A percentile compares a stretch with the other conserved stretches of the same genome.
phyloP scores from a whole-genome alignment of 441 rosid species.

The Gossypium trilobum region DNA sequence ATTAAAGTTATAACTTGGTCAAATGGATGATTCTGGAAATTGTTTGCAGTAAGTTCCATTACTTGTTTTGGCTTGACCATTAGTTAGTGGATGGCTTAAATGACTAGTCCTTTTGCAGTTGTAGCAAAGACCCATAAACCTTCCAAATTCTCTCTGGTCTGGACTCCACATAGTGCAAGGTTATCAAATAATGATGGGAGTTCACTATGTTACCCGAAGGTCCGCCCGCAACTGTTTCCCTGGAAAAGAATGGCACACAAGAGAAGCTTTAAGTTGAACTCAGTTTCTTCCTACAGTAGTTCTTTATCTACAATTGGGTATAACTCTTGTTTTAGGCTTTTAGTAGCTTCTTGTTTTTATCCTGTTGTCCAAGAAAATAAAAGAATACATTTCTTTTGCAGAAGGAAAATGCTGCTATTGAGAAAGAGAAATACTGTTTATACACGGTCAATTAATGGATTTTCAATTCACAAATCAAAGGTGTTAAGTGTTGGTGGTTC shows the following conservation, averaged over 20 bases:
- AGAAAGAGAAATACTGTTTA: constrained; percentile 77
- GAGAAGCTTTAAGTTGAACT: constrained; percentile 44
- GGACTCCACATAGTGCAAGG: constrained; percentile 51
- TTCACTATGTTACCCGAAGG: constrained; percentile 31
- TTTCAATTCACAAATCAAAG: constrained; percentile 80
- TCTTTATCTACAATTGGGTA: constrained; percentile 64
- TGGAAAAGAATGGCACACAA: constrained; percentile 76
- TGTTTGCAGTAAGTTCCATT: constrained; percentile 8
- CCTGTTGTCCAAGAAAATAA: constrained; percentile 18
- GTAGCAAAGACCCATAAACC: constrained; percentile 40
- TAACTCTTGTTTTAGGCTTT: constrained; percentile 11
- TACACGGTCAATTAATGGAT: constrained; percentile 76
- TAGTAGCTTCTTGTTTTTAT: constrained; percentile 18
- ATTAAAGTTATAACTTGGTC: neutral
- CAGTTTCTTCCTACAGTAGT: constrained; percentile 31
- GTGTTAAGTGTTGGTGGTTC: constrained; percentile 82
- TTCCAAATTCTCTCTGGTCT: constrained; percentile 61
- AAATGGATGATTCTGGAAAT: neutral
- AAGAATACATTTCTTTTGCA: constrained; percentile 26
- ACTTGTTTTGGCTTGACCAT: constrained; percentile 5
- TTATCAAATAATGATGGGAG: constrained; percentile 25
- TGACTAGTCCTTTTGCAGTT: constrained; percentile 27
- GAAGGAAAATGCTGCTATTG: constrained; percentile 50
- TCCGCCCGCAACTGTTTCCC: constrained; percentile 70
- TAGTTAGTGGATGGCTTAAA: constrained; percentile 7